Conservation (phyloP, 495 filamentous ascomycete genomes). For the Lepidopterella palustris region DNA sequence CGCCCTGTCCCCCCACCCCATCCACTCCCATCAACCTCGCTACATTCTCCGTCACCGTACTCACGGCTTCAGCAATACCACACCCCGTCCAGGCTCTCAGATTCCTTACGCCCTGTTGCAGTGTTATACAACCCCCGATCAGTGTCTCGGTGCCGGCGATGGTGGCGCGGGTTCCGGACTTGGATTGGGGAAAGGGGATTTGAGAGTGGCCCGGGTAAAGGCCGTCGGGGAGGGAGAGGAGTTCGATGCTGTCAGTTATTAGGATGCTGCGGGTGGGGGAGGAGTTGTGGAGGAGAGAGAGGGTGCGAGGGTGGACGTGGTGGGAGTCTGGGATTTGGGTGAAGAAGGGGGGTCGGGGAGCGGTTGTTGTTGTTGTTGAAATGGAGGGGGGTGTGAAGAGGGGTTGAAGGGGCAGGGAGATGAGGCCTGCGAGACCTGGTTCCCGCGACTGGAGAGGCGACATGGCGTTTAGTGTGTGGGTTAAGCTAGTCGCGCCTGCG, state of each 20-base stretch:
- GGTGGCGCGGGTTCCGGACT: constrained; percentile 38
- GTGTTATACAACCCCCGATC: constrained; percentile 40
- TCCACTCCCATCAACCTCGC: constrained; percentile 40
- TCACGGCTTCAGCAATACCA: constrained; percentile 40
- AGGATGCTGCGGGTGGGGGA: constrained; percentile 51
- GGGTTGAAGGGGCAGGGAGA: constrained; percentile 22
- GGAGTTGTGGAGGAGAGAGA: constrained; percentile 54
- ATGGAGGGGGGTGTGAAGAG: neutral
- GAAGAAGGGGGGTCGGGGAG: constrained; percentile 47
- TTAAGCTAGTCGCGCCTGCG: constrained; percentile 37
- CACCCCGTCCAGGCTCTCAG: constrained; percentile 42
- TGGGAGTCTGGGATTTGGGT: constrained; percentile 58
- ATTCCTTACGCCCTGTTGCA: constrained; percentile 43
- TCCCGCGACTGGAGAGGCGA: constrained; percentile 34
- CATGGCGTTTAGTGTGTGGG: constrained; percentile 42
- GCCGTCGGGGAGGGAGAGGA: constrained; percentile 51
- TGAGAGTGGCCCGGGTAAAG: constrained; percentile 46
- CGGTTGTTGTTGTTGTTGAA: constrained; percentile 24
- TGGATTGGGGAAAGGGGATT: constrained; percentile 39
- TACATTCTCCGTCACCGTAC: constrained; percentile 46
- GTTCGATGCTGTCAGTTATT: constrained; percentile 56
- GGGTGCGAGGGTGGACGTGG: constrained; percentile 55
- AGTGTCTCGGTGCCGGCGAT: constrained; percentile 37
- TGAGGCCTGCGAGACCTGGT: constrained; percentile 35
- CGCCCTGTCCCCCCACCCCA: constrained; percentile 32